Percentiles rank a stretch among this genome's conserved stretches.
phyloP scores from a whole-genome alignment of 139 green algal genomes.

The Coelastrella sp. region DNA sequence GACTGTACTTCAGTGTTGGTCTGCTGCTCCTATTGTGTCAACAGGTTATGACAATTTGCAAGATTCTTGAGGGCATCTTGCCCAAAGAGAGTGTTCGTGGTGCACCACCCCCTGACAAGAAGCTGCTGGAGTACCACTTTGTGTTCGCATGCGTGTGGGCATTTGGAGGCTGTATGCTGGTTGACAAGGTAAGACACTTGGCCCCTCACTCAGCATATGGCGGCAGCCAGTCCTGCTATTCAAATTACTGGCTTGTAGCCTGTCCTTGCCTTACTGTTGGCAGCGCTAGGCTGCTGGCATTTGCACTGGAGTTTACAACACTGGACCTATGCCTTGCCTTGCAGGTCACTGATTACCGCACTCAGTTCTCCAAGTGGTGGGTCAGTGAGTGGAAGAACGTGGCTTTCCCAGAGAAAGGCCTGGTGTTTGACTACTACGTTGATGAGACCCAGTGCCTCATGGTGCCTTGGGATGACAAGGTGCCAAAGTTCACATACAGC shows the following conservation, averaged over 20 bases:
- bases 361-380: conserved; percentile 93
- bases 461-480: conserved; percentile 82
- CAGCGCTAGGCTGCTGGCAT: too few relatives aligned
- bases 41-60: conserved; percentile 91
- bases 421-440: conserved; percentile 95
- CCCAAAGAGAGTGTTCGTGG: conserved; percentile 84
- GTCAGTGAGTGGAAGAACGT: conserved; percentile 84
- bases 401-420: conserved; percentile 82
- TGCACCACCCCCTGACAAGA: conserved; percentile 79
- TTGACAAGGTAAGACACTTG: conserved; percentile 73
- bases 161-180: conserved; percentile 91
- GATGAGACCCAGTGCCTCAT: conserved; percentile 79
- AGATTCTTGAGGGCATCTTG: conserved; percentile 94
- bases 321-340: conserved; percentile 13
- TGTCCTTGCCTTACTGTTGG: too few relatives aligned
- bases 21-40: background rate
- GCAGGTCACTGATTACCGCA: conserved; percentile 87
- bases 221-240: too few relatives aligned
- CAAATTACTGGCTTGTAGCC: too few relatives aligned
- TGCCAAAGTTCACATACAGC: conserved; percentile 72
- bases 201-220: too few relatives aligned
- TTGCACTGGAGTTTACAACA: too few relatives aligned
- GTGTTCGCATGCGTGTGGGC: conserved; percentile 95
- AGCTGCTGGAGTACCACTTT: conserved; percentile 93
- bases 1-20: too few relatives aligned